Evolutionary conservation across 73 alveolate genomes (phyloP).

Genomic region (Uronychia binucleata): DNA sequence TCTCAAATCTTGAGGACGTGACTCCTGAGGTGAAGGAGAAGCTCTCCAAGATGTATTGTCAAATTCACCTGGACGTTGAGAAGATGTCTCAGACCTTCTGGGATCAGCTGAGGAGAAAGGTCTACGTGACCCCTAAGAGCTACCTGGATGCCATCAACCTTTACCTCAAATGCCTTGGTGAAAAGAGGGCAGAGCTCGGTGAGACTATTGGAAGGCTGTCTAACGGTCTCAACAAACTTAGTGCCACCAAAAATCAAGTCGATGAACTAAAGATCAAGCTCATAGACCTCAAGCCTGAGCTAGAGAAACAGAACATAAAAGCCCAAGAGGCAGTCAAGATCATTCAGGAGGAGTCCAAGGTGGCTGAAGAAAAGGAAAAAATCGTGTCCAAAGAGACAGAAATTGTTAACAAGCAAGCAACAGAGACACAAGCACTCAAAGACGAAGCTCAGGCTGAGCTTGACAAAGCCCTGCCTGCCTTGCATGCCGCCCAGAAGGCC

Average conservation of each 20-base stretch:
- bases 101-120: constrained; percentile 93
- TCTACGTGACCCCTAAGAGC: constrained; percentile 67
- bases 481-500: constrained; percentile 96
- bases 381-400: constrained; percentile 76
- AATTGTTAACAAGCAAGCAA: constrained; percentile 68
- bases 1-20: constrained; percentile 36
- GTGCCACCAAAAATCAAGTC: constrained; percentile 66
- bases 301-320: constrained; percentile 63
- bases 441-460: constrained; percentile 82
- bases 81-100: constrained; percentile 79
- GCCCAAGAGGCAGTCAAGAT: constrained; percentile 87
- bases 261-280: constrained; percentile 63
- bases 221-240: constrained; percentile 69
- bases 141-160: constrained; percentile 76
- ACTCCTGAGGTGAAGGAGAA: constrained; percentile 71
- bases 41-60: constrained; percentile 71
- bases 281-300: constrained; percentile 65
- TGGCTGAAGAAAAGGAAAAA: constrained; percentile 84
- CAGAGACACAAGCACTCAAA: constrained; percentile 56
- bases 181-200: constrained; percentile 83
- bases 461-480: constrained; percentile 96
- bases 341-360: constrained; percentile 74
- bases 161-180: constrained; percentile 64
- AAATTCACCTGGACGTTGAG: constrained; percentile 86
- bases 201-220: constrained; percentile 67